phyloP scores from a whole-genome alignment of 352 stramenopile genomes.

The Globisporangium iwayamae region DNA sequence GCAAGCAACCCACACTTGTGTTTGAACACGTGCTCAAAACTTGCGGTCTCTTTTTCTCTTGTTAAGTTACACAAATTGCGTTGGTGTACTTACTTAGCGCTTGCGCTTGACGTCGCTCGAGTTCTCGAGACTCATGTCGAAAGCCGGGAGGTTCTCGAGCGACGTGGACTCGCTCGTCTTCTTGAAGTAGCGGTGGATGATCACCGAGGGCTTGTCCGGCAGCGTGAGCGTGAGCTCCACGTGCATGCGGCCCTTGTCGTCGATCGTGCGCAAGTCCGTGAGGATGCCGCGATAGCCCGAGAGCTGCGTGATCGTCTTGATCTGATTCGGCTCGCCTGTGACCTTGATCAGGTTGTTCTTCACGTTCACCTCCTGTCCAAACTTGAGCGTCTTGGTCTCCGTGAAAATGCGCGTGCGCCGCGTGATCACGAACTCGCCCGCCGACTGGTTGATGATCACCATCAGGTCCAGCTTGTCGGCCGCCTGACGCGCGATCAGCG shows the following conservation, averaged over 20 bases:
- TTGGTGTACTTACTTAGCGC: conserved; percentile 38
- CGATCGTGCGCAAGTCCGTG: conserved; percentile 67
- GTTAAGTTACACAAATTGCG: not conserved
- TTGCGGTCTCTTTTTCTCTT: not conserved
- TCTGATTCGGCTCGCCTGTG: conserved; percentile 60
- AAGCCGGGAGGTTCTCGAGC: conserved; percentile 83
- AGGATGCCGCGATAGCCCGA: conserved; percentile 76
- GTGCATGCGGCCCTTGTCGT: conserved; percentile 76
- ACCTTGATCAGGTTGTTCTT: conserved; percentile 88
- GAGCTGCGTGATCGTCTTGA: conserved; percentile 80
- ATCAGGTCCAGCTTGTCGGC: conserved; percentile 88
- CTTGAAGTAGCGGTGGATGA: conserved; percentile 85
- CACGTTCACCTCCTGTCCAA: conserved; percentile 84
- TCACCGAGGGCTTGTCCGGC: conserved; percentile 65
- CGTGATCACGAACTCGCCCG: conserved; percentile 85
- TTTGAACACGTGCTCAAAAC: not conserved
- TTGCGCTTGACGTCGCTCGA: conserved; percentile 85
- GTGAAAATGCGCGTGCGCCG: conserved; percentile 87
- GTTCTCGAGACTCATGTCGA: conserved; percentile 82
- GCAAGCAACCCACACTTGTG: not conserved
- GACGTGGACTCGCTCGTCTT: conserved; percentile 87
- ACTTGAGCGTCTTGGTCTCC: conserved; percentile 87
- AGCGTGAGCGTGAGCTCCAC: conserved; percentile 76
- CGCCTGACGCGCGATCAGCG: conserved; percentile 81
- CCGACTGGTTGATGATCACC: conserved; percentile 84